Conservation (phyloP, 2,329 filamentous ascomycete species). For the Dactylellina leptospora region DNA sequence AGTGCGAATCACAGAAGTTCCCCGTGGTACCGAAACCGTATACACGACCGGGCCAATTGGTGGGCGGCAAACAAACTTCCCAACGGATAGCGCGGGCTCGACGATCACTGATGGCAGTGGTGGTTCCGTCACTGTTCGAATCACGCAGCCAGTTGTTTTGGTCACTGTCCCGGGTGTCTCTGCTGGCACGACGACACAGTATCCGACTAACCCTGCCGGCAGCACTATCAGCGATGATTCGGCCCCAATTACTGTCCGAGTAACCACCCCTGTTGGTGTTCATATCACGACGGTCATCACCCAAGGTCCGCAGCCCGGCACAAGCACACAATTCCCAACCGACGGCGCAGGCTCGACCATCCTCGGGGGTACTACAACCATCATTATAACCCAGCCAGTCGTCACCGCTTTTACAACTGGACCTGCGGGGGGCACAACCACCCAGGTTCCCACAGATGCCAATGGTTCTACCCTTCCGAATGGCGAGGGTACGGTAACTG, state of each 20-base stretch:
- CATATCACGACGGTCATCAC: neutral
- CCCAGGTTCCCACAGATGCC: neutral
- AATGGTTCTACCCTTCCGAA: neutral
- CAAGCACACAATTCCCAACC: neutral
- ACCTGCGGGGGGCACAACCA: neutral
- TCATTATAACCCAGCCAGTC: neutral
- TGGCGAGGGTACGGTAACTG: constrained; percentile 1
- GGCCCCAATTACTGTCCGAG: neutral
- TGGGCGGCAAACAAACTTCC: neutral
- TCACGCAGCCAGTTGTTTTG: neutral
- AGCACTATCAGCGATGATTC: constrained; percentile 4
- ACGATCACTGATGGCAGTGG: constrained; percentile 1
- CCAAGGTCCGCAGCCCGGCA: neutral
- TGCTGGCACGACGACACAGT: neutral
- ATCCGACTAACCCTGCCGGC: constrained; percentile 4
- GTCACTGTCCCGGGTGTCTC: neutral
- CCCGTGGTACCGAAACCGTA: neutral
- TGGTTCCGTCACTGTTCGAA: neutral
- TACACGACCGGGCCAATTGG: neutral
- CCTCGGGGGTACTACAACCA: neutral
- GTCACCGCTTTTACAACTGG: neutral
- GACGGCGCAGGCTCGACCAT: neutral
- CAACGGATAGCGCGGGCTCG: neutral
- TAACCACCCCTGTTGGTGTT: neutral
- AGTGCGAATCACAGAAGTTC: neutral